phyloP scores from a whole-genome alignment of 208 protist genomes.

The Acanthamoeba lugdunensis region DNA sequence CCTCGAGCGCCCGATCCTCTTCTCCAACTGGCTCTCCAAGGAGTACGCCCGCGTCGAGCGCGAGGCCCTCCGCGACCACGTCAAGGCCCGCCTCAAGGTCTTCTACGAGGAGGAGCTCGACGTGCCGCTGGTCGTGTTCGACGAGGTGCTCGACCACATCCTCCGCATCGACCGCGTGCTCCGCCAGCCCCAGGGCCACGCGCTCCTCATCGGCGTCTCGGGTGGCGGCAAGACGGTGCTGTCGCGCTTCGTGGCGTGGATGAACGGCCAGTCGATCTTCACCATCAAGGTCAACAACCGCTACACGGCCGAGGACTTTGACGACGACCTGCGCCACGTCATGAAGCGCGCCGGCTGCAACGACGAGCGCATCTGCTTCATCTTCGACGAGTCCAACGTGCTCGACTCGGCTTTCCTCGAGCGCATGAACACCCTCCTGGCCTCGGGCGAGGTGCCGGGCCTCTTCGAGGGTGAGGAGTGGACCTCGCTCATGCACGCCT shows the following conservation, averaged over 20 bases:
- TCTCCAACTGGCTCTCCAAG: slow-evolving; percentile 94
- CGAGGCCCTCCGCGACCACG: slow-evolving; percentile 91
- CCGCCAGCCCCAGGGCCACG: slow-evolving; percentile 96
- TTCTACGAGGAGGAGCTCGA: slow-evolving; percentile 98
- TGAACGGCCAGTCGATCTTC: slow-evolving; percentile 95
- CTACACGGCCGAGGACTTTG: slow-evolving; percentile 97
- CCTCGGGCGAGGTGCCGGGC: slow-evolving; percentile 97
- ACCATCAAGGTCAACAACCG: slow-evolving; percentile 96
- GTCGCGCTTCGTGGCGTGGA: slow-evolving; percentile 97
- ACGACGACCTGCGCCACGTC: slow-evolving; percentile 96
- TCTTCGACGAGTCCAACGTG: slow-evolving; percentile 99
- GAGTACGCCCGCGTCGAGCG: slow-evolving; percentile 92
- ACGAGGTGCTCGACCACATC: slow-evolving; percentile 97
- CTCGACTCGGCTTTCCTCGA: slow-evolving; percentile 98
- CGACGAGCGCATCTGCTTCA: slow-evolving; percentile 97
- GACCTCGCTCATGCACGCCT: slow-evolving; percentile 92
- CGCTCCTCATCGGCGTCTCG: slow-evolving; percentile 95
- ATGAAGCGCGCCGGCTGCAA: slow-evolving; percentile 95
- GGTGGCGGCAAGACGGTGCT: slow-evolving; percentile 98
- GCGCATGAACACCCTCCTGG: slow-evolving; percentile 99
- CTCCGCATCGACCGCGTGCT: slow-evolving; percentile 98
- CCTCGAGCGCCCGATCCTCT: slow-evolving; percentile 94
- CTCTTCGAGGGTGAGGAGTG: slow-evolving; percentile 98
- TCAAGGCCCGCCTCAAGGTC: slow-evolving; percentile 91
- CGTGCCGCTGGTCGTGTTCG: slow-evolving; percentile 96